phyloP scores from a whole-genome alignment of 1,139 yeast genomes.

The Taphrina populina region DNA sequence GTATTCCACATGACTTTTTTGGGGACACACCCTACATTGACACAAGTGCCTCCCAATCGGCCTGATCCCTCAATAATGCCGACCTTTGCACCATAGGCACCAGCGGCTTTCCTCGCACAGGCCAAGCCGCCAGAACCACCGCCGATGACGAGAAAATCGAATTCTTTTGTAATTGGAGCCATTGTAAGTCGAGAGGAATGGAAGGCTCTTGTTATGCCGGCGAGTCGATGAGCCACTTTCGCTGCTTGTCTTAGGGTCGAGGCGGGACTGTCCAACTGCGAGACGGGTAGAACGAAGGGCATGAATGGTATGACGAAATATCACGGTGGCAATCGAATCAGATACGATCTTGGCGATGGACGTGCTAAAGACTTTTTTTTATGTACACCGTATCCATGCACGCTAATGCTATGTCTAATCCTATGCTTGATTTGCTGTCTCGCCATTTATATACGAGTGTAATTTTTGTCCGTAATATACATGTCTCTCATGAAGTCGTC shows the following conservation, averaged over 20 bases:
- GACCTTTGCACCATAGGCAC: conserved; percentile 78
- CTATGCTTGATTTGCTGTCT: too few species aligned
- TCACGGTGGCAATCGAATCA: too few species aligned
- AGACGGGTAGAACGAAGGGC: too few species aligned
- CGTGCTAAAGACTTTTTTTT: too few species aligned
- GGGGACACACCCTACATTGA: conserved; percentile 98
- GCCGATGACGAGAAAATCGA: conserved; percentile 90
- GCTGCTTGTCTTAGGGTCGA: too few species aligned
- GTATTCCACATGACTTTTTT: conserved; percentile 99
- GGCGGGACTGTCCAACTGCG: too few species aligned
- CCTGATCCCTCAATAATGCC: conserved; percentile 71
- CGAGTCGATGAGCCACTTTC: conserved; percentile 29
- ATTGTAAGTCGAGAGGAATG: conserved; percentile 43
- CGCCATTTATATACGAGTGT: too few species aligned
- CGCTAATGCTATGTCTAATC: too few species aligned
- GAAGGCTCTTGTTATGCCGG: conserved; percentile 25
- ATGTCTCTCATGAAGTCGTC: neutral
- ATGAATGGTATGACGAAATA: too few species aligned
- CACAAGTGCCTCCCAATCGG: conserved; percentile 95
- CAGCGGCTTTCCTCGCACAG: conserved; percentile 93
- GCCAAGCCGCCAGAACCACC: conserved; percentile 99
- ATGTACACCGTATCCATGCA: too few species aligned
- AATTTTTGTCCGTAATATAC: too few species aligned
- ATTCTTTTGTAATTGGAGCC: conserved; percentile 64
- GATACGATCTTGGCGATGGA: too few species aligned